phyloP scores from a whole-genome alignment of 768 basidiomycete genomes.

The Mycena indigotica region DNA sequence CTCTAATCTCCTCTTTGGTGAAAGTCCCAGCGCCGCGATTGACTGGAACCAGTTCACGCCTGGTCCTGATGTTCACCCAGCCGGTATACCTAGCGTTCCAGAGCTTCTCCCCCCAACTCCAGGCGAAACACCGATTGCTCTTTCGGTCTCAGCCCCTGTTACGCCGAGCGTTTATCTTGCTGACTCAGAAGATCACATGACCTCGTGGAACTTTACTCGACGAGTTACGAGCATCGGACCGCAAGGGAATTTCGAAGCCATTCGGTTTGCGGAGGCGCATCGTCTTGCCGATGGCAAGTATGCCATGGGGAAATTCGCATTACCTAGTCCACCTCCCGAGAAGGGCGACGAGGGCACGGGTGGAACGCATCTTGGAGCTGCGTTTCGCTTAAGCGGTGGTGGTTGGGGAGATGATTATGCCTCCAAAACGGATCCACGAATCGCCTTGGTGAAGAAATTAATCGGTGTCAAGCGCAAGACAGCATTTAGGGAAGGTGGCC shows the following conservation, averaged over 20 bases:
- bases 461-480: slow-evolving; percentile 71
- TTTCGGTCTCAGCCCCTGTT: slow-evolving; percentile 42
- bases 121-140: slow-evolving; percentile 47
- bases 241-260: slow-evolving; percentile 61
- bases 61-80: slow-evolving; percentile 32
- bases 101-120: slow-evolving; percentile 56
- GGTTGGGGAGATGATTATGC: slow-evolving; percentile 60
- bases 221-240: slow-evolving; percentile 18
- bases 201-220: slow-evolving; percentile 24
- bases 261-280: slow-evolving; percentile 71
- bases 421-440: slow-evolving; percentile 68
- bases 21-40: slow-evolving; percentile 17
- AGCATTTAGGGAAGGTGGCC: slow-evolving; percentile 13
- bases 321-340: slow-evolving; percentile 65
- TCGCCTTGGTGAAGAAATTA: slow-evolving; percentile 67
- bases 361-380: slow-evolving; percentile 19
- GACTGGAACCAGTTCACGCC: slow-evolving; percentile 23
- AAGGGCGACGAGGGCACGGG: slow-evolving; percentile 37
- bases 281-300: slow-evolving; percentile 74
- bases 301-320: slow-evolving; percentile 67
- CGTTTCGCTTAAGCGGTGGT: slow-evolving; percentile 22
- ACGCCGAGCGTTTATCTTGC: slow-evolving; percentile 57
- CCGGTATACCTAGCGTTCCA: slow-evolving; percentile 29
- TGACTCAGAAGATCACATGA: slow-evolving; percentile 25
- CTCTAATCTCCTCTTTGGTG: slow-evolving; percentile 26